phyloP scores from a whole-genome alignment of 345 rosid genomes.

The Corchorus capsularis region DNA sequence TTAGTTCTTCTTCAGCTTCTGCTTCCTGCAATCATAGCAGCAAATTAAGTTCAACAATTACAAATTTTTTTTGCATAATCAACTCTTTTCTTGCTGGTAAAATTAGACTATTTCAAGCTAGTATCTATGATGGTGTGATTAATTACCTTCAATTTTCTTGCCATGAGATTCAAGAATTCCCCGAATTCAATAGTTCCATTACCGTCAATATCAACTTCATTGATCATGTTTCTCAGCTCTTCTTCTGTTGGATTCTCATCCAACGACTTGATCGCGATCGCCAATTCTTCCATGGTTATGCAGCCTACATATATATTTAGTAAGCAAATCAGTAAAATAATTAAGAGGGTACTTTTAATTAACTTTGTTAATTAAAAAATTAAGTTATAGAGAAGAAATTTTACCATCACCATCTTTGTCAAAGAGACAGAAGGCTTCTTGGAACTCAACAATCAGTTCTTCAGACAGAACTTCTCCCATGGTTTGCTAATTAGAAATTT shows the following conservation, averaged over 20 bases:
- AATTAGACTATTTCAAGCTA: too few species aligned
- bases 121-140: too few species aligned
- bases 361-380: too few species aligned
- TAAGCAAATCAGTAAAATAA: neutral
- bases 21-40: slow-evolving; percentile 38
- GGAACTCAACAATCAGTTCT: slow-evolving; percentile 56
- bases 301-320: slow-evolving; percentile 39
- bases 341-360: neutral
- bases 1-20: slow-evolving; percentile 56
- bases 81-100: neutral
- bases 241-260: slow-evolving; percentile 60
- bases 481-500: neutral
- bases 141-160: slow-evolving; percentile 64
- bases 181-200: slow-evolving; percentile 66
- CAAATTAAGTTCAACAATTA: neutral
- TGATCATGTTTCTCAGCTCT: slow-evolving; percentile 63
- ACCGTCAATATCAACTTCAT: slow-evolving; percentile 55
- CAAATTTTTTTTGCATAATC: neutral
- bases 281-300: slow-evolving; percentile 63
- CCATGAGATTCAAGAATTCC: slow-evolving; percentile 75
- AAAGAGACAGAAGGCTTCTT: slow-evolving; percentile 63
- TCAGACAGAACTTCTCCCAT: slow-evolving; percentile 46
- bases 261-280: slow-evolving; percentile 49
- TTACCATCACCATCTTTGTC: slow-evolving; percentile 88
- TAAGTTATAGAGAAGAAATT: neutral